Evolutionary conservation across 164 flowering plant species (phyloP).

Genomic region (Platanus orientalis): DNA sequence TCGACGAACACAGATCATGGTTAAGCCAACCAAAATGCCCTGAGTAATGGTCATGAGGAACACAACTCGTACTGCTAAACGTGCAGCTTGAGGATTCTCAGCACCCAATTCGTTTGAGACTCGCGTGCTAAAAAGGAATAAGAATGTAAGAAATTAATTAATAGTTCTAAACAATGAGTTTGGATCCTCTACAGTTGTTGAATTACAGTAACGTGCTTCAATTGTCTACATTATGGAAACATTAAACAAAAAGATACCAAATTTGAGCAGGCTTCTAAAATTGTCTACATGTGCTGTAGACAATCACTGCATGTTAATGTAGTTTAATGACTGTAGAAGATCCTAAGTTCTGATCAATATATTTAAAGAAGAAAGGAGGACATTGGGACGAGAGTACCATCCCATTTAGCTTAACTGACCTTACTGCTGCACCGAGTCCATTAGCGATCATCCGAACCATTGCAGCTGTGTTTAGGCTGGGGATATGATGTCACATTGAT

Average conservation of each 20-base stretch:
- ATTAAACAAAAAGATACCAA: too few relatives aligned
- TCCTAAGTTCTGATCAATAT: too few relatives aligned
- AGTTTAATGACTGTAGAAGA: too few relatives aligned
- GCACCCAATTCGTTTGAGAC: constrained; percentile 87
- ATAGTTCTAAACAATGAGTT: too few relatives aligned
- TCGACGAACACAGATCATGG: constrained; percentile 43
- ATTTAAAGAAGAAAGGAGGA: too few relatives aligned
- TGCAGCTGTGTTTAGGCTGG: constrained; percentile 57
- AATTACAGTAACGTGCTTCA: too few relatives aligned
- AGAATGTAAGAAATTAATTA: background rate
- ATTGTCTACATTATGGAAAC: too few relatives aligned
- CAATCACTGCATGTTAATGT: too few relatives aligned
- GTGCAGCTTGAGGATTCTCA: constrained; percentile 54
- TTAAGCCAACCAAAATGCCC: constrained; percentile 40
- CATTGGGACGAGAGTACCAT: background rate
- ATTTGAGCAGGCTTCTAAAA: too few relatives aligned
- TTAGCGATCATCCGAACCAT: constrained; percentile 62
- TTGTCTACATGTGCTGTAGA: too few relatives aligned
- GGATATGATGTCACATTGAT: background rate
- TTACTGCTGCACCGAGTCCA: constrained; percentile 68
- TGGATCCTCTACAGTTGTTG: too few relatives aligned
- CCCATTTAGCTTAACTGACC: constrained; percentile 35
- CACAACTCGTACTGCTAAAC: constrained; percentile 51
- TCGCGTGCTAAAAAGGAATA: constrained; percentile 45
- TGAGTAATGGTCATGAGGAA: constrained; percentile 32